These are phyloP conservation scores for Zymoseptoria passerinii DNA, from an alignment of 2,329 filamentous ascomycete genomes.

Conservation along the genomic window DNA sequence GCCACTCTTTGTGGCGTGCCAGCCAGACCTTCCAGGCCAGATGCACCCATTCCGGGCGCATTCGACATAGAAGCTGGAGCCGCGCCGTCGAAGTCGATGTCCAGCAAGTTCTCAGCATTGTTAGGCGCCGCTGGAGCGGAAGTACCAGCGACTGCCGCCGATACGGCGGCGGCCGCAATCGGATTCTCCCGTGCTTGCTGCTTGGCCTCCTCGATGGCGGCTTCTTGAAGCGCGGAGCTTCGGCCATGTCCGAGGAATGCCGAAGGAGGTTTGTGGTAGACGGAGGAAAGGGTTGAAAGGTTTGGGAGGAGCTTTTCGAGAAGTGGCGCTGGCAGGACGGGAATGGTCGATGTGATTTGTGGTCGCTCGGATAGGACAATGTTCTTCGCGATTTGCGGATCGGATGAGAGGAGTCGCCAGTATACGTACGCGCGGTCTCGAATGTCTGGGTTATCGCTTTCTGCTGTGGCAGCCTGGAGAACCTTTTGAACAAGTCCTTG, in stretches of 20 bases:
- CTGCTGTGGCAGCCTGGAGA: slow-evolving; percentile 80
- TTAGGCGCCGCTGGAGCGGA: slow-evolving; percentile 44
- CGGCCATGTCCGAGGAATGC: slow-evolving; percentile 96
- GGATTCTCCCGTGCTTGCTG: slow-evolving; percentile 91
- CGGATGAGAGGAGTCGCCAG: slow-evolving; percentile 90
- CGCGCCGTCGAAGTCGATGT: slow-evolving; percentile 91
- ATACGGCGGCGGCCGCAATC: slow-evolving; percentile 74
- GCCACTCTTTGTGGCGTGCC: slow-evolving; percentile 62
- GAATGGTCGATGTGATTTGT: slow-evolving; percentile 88
- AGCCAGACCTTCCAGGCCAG: slow-evolving; percentile 46
- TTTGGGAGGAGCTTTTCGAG: slow-evolving; percentile 86
- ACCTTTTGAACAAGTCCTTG: slow-evolving; percentile 91
- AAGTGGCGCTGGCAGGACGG: slow-evolving; percentile 71
- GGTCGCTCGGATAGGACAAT: slow-evolving; percentile 92
- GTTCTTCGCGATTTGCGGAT: slow-evolving; percentile 82
- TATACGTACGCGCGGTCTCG: slow-evolving; percentile 96
- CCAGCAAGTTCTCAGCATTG: slow-evolving; percentile 89
- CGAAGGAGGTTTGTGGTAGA: slow-evolving; percentile 97
- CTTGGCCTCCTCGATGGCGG: slow-evolving; percentile 91
- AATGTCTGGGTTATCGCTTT: slow-evolving; percentile 96
- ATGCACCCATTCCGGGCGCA: slow-evolving; percentile 44
- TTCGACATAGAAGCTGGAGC: slow-evolving; percentile 79
- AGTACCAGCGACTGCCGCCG: slow-evolving; percentile 49
- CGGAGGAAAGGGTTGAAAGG: slow-evolving; percentile 87
- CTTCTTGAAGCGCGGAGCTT: slow-evolving; percentile 87